phyloP scores from a whole-genome alignment of 2,329 filamentous ascomycete species.

The Trichoderma hamatum region DNA sequence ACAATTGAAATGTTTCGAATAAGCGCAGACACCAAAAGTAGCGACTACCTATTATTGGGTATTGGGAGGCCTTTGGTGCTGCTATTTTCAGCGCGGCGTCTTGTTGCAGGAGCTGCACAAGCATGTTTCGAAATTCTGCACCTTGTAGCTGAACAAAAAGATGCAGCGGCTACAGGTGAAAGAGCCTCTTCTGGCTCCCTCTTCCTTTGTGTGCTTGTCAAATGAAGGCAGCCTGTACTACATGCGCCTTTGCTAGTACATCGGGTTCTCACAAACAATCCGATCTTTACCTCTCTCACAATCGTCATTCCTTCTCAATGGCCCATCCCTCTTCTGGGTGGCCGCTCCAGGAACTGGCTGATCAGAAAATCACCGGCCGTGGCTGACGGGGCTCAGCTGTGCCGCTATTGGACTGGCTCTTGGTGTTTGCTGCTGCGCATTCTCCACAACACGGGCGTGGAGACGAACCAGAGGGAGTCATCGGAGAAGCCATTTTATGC shows the following conservation, averaged over 20 bases:
- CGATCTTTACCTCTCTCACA: not conserved
- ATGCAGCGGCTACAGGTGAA: not conserved
- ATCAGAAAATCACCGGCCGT: conserved; percentile 21
- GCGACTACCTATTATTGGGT: not conserved
- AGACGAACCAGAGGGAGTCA: conserved; percentile 26
- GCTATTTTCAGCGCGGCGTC: conserved; percentile 22
- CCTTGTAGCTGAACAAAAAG: not conserved
- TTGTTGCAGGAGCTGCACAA: not conserved
- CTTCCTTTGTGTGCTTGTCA: not conserved
- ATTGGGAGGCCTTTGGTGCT: conserved; percentile 7
- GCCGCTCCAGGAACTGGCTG: conserved; percentile 9
- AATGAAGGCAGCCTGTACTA: conserved; percentile 10
- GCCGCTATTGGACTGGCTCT: conserved; percentile 22
- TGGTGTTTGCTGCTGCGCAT: conserved; percentile 6
- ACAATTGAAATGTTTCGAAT: conserved; percentile 2
- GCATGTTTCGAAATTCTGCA: conserved; percentile 28
- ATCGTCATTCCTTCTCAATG: conserved; percentile 3
- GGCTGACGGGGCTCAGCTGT: conserved; percentile 27
- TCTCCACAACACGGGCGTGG: conserved; percentile 18
- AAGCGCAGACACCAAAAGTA: not conserved
- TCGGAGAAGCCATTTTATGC: conserved; percentile 16
- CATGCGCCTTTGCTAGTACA: not conserved
- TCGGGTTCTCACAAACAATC: not conserved
- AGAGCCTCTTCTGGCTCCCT: conserved; percentile 20
- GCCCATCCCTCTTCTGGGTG: conserved; percentile 21